A percentile compares a stretch with the other conserved stretches of the same genome.
Conservation (phyloP, 2,329 filamentous ascomycete species). For the Calonectria honghensis region DNA sequence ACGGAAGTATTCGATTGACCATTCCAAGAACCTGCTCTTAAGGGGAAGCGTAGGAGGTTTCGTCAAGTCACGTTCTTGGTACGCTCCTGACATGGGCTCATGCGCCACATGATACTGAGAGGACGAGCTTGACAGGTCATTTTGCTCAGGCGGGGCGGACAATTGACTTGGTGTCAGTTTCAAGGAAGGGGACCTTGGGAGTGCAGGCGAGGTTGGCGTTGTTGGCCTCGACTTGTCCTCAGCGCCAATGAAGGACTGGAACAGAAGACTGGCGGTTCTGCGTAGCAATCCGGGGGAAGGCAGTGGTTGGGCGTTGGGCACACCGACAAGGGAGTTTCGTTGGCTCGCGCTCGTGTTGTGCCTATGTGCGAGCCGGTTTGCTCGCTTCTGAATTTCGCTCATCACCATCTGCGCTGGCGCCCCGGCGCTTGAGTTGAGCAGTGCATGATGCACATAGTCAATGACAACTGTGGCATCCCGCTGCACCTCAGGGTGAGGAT, state of each 20-base stretch:
- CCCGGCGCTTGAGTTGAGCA: constrained; percentile 86
- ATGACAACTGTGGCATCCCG: constrained; percentile 89
- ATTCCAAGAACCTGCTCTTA: constrained; percentile 90
- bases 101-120: constrained; percentile 85
- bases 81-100: constrained; percentile 87
- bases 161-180: constrained; percentile 66
- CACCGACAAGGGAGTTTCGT: constrained; percentile 64
- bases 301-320: constrained; percentile 64
- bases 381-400: constrained; percentile 79
- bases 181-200: constrained; percentile 57
- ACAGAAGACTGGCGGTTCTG: constrained; percentile 78
- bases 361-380: constrained; percentile 68
- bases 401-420: constrained; percentile 82
- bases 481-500: constrained; percentile 95
- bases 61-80: constrained; percentile 76
- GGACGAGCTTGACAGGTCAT: constrained; percentile 75
- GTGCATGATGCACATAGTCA: constrained; percentile 86
- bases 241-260: constrained; percentile 73
- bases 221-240: constrained; percentile 66
- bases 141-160: constrained; percentile 81
- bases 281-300: constrained; percentile 76
- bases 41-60: constrained; percentile 82
- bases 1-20: constrained; percentile 98
- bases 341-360: constrained; percentile 65
- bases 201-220: constrained; percentile 55